Evolutionary conservation across 345 rosid genomes (phyloP), one percentile per base, ranked within the genome.

Genomic region (Conringia planisiliqua): DNA sequence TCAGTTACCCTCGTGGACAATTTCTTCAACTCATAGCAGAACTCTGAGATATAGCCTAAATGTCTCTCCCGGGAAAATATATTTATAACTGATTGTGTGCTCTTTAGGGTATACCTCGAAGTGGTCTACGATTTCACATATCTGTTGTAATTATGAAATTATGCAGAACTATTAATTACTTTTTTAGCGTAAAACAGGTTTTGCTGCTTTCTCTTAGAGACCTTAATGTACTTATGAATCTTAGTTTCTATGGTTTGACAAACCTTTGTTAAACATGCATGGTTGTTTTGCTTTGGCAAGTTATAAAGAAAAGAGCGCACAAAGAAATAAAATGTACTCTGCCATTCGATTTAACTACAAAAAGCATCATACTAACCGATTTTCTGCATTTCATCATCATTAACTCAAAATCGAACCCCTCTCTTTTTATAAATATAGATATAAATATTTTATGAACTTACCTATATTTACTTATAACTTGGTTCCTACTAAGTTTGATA

Each of bases 1-100:
- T 84, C 95, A 80, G 80, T 88, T 7, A 84, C 82, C 57, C 90
- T 83, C 10, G 80, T 81, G 0, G 97, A 89, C 80, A 94, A 65
- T 74, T 83, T 88, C 96, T 90, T 88, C 77, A 92, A 61, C 66
- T 89, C 97, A 46, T 76, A 83, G 79, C 95, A 92, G 43, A 95
- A 90, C 36, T 95, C 97, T 2, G 89, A 80, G 62, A 92, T 85
- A 72, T 92, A 97, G 10, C 74, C 78, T 5, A 95, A 71, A 35
- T 85, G 70, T 86, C 93, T 70, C 51, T 46, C 51, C 14, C 97
- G 90, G 0, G 83, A 88, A 42, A 90, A 91, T 79, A 91, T 77
- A 71, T 91, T 90, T 79, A 88, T 85, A 0, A 92, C 90, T 11
- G 97, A 94, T 26, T 86, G 74, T 8, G 90, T 90, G 81, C 83